Evolutionary conservation across 2,329 filamentous ascomycete species (phyloP), one percentile per base, ranked within the genome.

Genomic region (Hortaea werneckii): DNA sequence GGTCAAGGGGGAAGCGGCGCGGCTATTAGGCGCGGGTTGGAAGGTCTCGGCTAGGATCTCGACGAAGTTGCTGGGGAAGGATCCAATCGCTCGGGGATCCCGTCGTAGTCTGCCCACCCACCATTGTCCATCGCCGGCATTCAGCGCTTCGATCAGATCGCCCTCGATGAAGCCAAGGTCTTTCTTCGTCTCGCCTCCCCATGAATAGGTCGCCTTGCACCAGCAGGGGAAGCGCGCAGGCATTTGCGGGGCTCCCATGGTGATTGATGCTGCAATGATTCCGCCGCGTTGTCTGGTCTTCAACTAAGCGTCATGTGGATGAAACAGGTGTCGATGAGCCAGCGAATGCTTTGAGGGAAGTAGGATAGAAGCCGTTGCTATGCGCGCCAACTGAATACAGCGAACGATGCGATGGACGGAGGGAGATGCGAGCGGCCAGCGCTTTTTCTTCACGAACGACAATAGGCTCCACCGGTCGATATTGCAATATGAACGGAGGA

Each of bases 1-100:
- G 9, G 69, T 67, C 45, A 69, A 65, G 35, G 67, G 70, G 46
- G 65, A 70, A 54, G 71, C 75, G 47, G 70, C 81, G 69, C 52
- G 80, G 70, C 67, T 87, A 67, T 54, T 77, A 69, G 51, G 70
- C 49, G 70, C 65, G 11, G 92, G 92, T 47, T 86, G 82, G 64
- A 94, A 96, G 63, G 81, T 79, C 49, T 92, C 80, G 45, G 86
- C 84, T 29, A 98, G 76, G 5, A 98, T 77, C 63, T 94, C 80
- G 62, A 98, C 92, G 62, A 98, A 98, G 69, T 98, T 98, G 59
- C 89, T 95, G 0, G 92, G 92, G 61, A 98, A 98, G 13, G 92
- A 74, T 44, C 92, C 92, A 58, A 95, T 83, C 59, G 90, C 88
- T 60, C 89, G 81, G 65, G 85, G 83, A 68, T 98, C 92, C 57